phyloP scores from a whole-genome alignment of 2,329 filamentous ascomycete genomes.

The Gremmenia infestans region DNA sequence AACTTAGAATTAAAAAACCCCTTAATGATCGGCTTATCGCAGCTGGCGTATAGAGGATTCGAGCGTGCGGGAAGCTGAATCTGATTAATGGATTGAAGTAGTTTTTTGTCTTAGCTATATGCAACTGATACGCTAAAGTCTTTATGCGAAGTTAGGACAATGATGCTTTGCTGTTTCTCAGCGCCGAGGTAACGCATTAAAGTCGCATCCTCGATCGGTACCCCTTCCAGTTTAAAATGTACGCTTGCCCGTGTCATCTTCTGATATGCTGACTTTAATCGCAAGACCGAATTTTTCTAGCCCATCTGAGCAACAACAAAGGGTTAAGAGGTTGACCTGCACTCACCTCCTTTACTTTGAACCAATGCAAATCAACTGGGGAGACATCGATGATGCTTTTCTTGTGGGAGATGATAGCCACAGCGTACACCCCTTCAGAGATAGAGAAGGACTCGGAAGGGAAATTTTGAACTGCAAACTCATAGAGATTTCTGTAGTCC shows the following conservation, averaged over 20 bases:
- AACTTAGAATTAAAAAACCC: too few relatives aligned
- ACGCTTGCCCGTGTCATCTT: conserved; percentile 5
- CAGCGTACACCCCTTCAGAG: not conserved
- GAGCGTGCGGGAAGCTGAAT: not conserved
- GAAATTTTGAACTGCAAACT: not conserved
- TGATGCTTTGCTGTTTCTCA: conserved; percentile 4
- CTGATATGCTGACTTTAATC: conserved; percentile 7
- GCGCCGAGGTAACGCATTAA: conserved; percentile 9
- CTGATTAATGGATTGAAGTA: conserved; percentile 9
- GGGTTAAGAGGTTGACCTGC: not conserved
- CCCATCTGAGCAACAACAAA: not conserved
- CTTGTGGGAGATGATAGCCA: conserved; percentile 1
- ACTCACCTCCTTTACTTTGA: conserved; percentile 8
- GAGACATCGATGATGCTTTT: not conserved
- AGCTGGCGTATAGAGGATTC: not conserved
- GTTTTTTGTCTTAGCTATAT: conserved; percentile 1
- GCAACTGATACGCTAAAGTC: not conserved
- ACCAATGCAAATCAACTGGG: conserved; percentile 4
- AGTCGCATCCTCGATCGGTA: not conserved
- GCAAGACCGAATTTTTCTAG: conserved; percentile 6
- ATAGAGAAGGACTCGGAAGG: not conserved
- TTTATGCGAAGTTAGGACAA: conserved; percentile 11
- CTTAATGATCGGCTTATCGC: not conserved
- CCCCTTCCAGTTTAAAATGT: conserved; percentile 1
- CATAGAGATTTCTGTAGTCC: not conserved